Conservation (phyloP, 148 eudicot genomes). For the Rhododendron henanense region DNA sequence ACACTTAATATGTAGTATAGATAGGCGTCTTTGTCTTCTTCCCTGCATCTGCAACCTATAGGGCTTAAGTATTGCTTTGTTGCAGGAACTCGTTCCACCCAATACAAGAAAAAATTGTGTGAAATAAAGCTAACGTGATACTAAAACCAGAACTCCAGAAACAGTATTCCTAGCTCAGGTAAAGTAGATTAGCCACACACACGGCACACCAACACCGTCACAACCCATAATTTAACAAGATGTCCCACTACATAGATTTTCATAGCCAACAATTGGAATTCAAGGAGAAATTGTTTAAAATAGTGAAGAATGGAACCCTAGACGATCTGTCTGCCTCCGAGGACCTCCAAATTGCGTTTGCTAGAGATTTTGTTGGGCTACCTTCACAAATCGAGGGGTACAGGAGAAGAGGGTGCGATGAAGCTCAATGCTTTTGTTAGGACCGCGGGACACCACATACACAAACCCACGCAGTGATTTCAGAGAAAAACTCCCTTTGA, state of each 20-base stretch:
- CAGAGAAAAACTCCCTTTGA: too few species aligned
- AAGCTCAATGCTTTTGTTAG: not conserved
- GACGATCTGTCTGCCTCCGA: not conserved
- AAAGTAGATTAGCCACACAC: not conserved
- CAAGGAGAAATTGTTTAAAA: not conserved
- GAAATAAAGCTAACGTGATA: not conserved
- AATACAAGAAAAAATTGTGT: not conserved
- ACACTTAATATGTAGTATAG: conserved; percentile 81
- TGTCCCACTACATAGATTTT: not conserved
- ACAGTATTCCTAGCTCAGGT: not conserved
- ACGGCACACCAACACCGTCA: not conserved
- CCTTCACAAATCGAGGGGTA: not conserved
- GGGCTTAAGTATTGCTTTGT: not conserved
- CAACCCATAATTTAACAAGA: not conserved
- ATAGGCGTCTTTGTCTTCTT: conserved; percentile 93
- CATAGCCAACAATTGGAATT: not conserved
- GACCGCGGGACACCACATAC: too few species aligned
- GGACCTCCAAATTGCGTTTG: not conserved
- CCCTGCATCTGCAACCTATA: conserved; percentile 64
- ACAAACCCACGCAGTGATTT: too few species aligned
- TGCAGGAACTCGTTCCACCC: not conserved
- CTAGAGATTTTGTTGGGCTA: not conserved
- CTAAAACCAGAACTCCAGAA: not conserved
- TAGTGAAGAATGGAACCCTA: not conserved
- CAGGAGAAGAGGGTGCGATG: not conserved